Evolutionary conservation across 371 early-diverging fungal genomes (phyloP).

Genomic region (Encephalitozoon romaleae): DNA sequence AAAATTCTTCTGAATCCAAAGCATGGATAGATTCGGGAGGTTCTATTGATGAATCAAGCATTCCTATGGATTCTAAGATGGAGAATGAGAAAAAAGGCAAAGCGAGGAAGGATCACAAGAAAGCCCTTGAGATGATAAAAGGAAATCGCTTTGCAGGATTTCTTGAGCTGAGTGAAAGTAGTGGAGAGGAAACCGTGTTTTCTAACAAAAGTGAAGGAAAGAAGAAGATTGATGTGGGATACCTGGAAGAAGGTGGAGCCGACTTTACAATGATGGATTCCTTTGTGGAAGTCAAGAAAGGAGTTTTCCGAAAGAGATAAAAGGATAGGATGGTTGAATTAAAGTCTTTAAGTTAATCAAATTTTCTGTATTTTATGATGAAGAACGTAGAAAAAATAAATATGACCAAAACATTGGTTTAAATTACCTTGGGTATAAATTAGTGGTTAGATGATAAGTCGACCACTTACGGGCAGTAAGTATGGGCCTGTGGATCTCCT

Average conservation of each 20-base stretch:
- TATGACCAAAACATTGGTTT: neutral
- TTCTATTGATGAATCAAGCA: neutral
- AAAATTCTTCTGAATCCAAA: too few species aligned
- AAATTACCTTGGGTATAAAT: neutral
- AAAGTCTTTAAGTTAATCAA: neutral
- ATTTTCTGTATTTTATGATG: neutral
- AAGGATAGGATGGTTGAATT: neutral
- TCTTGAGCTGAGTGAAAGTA: neutral
- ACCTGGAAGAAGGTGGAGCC: neutral
- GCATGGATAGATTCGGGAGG: neutral
- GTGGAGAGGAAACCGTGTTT: neutral
- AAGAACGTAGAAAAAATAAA: neutral
- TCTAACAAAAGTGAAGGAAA: neutral
- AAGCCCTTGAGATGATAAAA: neutral
- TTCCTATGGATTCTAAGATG: neutral
- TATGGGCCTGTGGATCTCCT: neutral
- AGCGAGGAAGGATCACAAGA: neutral
- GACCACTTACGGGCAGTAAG: neutral
- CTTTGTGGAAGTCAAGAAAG: constrained; percentile 8
- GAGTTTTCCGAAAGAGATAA: neutral
- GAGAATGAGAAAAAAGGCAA: neutral
- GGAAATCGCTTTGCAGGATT: neutral
- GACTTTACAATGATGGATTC: constrained; percentile 32
- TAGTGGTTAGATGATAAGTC: neutral
- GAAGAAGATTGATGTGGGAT: neutral